Evolutionary conservation across 345 rosid species (phyloP).

Genomic region (Laguncularia racemosa): DNA sequence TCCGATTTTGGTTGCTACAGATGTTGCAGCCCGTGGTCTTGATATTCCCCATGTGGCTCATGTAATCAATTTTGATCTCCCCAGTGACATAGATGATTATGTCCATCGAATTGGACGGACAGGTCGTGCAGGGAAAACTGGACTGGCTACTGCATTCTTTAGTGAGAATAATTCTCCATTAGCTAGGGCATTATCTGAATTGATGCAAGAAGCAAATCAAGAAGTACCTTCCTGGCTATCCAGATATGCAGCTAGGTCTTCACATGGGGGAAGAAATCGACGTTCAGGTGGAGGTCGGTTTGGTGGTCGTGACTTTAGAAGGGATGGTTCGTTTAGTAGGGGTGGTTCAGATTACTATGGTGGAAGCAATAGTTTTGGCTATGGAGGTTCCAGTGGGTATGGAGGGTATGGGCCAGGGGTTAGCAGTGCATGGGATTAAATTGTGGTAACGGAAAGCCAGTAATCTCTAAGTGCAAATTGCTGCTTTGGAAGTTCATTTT

Average conservation of each 20-base stretch:
- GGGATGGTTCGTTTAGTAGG: constrained; percentile 52
- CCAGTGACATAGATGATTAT: constrained; percentile 93
- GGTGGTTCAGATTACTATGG: constrained; percentile 58
- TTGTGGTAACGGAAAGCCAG: constrained; percentile 11
- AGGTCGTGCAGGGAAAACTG: constrained; percentile 91
- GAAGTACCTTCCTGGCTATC: constrained; percentile 95
- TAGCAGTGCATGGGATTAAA: constrained; percentile 74
- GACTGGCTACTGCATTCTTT: constrained; percentile 94
- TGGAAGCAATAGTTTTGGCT: constrained; percentile 35
- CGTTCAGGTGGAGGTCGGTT: constrained; percentile 85
- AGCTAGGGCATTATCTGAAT: constrained; percentile 63
- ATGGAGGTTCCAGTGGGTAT: constrained; percentile 31
- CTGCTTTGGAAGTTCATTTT: constrained; percentile 2
- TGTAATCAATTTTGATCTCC: constrained; percentile 93
- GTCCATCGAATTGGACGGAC: constrained; percentile 98
- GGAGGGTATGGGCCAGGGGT: constrained; percentile 41
- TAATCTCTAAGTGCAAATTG: constrained; percentile 12
- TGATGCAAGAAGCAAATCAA: constrained; percentile 93
- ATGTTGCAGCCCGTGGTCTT: constrained; percentile 93
- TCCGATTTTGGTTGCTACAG: constrained; percentile 94
- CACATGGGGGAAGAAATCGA: constrained; percentile 53
- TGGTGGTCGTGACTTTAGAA: constrained; percentile 86
- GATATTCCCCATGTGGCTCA: constrained; percentile 95
- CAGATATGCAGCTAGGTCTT: constrained; percentile 70
- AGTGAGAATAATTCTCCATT: constrained; percentile 65